A percentile compares a stretch with the other conserved stretches of the same genome.
These are phyloP conservation scores for Xylaria multiplex DNA, from an alignment of 2,329 filamentous ascomycete species.

Conservation along the genomic window DNA sequence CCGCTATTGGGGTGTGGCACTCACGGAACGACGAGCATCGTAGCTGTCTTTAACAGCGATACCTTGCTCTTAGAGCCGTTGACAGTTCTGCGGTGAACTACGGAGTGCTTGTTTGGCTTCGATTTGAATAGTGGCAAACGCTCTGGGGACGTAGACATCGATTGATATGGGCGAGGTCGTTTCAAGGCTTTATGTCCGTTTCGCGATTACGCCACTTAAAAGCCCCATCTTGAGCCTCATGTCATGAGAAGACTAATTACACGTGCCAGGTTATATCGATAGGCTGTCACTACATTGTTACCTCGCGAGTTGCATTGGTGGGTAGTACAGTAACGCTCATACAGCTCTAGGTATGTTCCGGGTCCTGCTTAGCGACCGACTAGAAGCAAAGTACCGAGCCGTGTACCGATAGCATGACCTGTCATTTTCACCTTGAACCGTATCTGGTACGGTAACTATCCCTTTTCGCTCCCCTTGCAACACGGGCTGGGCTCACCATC, in stretches of 20 bases:
- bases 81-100: constrained; percentile 11
- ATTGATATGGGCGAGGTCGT: constrained; percentile 17
- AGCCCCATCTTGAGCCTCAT: constrained; percentile 38
- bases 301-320: constrained; percentile 5
- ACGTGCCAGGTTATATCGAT: constrained; percentile 38
- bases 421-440: constrained; percentile 23
- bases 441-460: constrained; percentile 10
- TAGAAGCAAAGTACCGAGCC: constrained; percentile 16
- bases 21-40: constrained; percentile 10
- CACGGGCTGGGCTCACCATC: constrained; percentile 34
- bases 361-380: constrained; percentile 16
- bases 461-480: constrained; percentile 22
- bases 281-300: constrained; percentile 19
- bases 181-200: constrained; percentile 19
- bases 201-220: constrained; percentile 12
- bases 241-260: constrained; percentile 25
- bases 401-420: constrained; percentile 11
- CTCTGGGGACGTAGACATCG: neutral
- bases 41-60: neutral
- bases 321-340: constrained; percentile 7
- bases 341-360: neutral
- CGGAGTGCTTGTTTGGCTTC: constrained; percentile 5
- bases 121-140: neutral
- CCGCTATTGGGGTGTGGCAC: constrained; percentile 3
- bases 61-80: constrained; percentile 7